Conservation (phyloP, 306 rosid species). For the Coriaria nepalensis region DNA sequence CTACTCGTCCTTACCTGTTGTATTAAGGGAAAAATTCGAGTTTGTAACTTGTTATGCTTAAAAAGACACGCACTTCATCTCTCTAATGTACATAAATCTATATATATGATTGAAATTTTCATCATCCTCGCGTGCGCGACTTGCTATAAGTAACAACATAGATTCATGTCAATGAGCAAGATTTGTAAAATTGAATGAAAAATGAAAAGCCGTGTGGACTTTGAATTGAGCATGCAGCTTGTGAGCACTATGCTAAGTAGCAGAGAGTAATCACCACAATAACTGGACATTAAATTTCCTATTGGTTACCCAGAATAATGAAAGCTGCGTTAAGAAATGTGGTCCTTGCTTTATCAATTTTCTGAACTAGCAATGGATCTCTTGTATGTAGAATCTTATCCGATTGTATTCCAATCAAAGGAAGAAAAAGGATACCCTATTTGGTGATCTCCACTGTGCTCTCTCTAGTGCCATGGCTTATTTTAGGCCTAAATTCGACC, state of each 20-base stretch:
- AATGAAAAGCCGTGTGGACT: too few species aligned
- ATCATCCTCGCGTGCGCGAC: too few species aligned
- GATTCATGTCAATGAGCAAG: too few species aligned
- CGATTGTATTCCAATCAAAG: conserved; percentile 74
- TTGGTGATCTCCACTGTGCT: conserved; percentile 62
- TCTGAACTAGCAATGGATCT: conserved; percentile 18
- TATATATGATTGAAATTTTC: too few species aligned
- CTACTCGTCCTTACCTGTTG: not conserved
- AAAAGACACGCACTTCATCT: not conserved
- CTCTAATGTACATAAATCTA: not conserved
- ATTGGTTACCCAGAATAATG: not conserved
- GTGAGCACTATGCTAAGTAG: not conserved
- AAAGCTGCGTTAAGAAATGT: not conserved
- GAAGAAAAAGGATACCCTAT: conserved; percentile 74
- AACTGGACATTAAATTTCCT: not conserved
- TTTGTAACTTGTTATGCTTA: too few species aligned
- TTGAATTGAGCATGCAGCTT: too few species aligned
- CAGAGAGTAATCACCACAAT: not conserved
- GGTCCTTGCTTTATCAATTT: not conserved
- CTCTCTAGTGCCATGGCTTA: conserved; percentile 67
- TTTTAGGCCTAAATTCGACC: conserved; percentile 42
- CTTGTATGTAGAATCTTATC: conserved; percentile 54
- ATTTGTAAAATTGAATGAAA: too few species aligned
- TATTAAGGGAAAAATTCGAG: too few species aligned
- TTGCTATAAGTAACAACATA: too few species aligned